Base-by-base conservation (phyloP, 371 early-diverging fungal species). In the Gilbertella persicaria region DNA sequence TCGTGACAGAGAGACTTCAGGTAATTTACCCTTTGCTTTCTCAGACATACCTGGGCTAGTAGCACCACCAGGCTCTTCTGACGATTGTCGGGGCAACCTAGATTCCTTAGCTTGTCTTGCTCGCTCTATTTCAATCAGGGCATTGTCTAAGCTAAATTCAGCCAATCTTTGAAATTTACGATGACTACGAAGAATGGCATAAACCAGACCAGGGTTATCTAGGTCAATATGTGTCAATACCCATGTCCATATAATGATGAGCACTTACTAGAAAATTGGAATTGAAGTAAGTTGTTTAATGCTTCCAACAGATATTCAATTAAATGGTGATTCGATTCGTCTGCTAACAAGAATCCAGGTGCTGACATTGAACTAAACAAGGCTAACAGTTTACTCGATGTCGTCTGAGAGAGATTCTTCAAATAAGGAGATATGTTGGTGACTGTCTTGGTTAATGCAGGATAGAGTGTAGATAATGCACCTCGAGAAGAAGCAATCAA, bases 361-460 rank as follows among this genome's bases (percentile, higher is more conserved):
- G 88, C 84, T 7, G 90, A 79, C 60, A 92, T 88, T 10, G 87
- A 83, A 12, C 66, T 72, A 50, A 92, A 90, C 28, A 95, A 69
- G 13, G 79, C 70, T 6, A 93, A 54, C 13, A 95, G 67, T 58
- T 89, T 88, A 53, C 77, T 86, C 0, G 89, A 73, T 0, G 94
- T 81, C 0, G 84, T 69, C 3, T 81, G 78, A n/a, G 89, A 88
- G 16, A 93, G 53, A 26, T 80, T 80, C 57, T 92, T 93, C 26
- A 93, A 54, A 60, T 88, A 90, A 4, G 94, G 91, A 4, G 93
- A 85, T 6, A 91, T 79, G 62, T 95, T 95, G 36, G 87, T 69
- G 28, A 95, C 75, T n/a, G 86, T 82, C n/a, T 87, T 72, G 30
- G 93, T 70, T 29, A 92, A 58, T 26, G 86, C 86, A 38, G 92